These are phyloP conservation scores for Aspergillus proliferans DNA, from an alignment of 2,329 filamentous ascomycete genomes.

Conservation along the genomic window DNA sequence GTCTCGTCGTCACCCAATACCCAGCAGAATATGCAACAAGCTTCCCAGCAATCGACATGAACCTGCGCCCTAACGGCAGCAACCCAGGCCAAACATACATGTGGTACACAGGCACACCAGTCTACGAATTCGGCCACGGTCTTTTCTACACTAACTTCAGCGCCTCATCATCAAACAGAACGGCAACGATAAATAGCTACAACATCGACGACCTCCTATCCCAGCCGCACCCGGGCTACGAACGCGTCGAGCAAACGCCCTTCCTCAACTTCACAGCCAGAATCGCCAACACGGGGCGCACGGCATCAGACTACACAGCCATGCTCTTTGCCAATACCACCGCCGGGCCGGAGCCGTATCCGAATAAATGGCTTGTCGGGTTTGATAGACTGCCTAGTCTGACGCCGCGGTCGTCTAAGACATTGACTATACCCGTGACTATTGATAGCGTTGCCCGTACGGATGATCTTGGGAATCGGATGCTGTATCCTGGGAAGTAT, in stretches of 20 bases:
- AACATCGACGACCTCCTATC: conserved; percentile 32
- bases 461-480: conserved; percentile 31
- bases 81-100: conserved; percentile 42
- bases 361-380: conserved; percentile 39
- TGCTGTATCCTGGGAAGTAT: conserved; percentile 40
- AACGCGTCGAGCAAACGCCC: conserved; percentile 28
- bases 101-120: conserved; percentile 37
- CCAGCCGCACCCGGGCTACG: conserved; percentile 17
- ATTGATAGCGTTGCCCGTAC: conserved; percentile 34
- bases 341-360: conserved; percentile 36
- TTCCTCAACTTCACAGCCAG: conserved; percentile 33
- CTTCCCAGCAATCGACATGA: conserved; percentile 38
- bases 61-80: conserved; percentile 30
- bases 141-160: conserved; percentile 41
- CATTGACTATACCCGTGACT: conserved; percentile 30
- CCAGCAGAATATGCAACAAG: conserved; percentile 37
- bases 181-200: conserved; percentile 11
- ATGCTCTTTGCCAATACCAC: conserved; percentile 34
- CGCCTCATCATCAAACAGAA: conserved; percentile 3
- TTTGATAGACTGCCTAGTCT: conserved; percentile 29
- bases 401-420: conserved; percentile 17
- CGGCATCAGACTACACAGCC: conserved; percentile 36
- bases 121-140: conserved; percentile 40
- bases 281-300: conserved; percentile 32
- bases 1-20: conserved; percentile 37